These are phyloP conservation scores for Sungouiella thailandica DNA, from an alignment of 805 yeast species.

Conservation along the genomic window DNA sequence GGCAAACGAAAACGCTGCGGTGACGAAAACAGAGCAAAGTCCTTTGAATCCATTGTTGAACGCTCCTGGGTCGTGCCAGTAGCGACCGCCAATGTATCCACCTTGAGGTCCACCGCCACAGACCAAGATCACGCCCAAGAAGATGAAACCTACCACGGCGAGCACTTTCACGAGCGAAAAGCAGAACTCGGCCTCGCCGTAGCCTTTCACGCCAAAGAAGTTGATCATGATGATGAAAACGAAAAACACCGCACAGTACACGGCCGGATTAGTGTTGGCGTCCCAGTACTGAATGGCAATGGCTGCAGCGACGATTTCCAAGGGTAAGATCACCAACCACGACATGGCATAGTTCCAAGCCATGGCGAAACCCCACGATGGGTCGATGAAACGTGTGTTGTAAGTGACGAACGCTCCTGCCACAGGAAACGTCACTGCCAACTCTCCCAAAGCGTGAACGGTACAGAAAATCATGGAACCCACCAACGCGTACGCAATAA, in stretches of 20 bases:
- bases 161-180: slow-evolving; percentile 63
- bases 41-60: slow-evolving; percentile 21
- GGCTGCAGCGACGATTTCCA: slow-evolving; percentile 62
- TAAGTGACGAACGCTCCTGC: slow-evolving; percentile 48
- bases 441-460: slow-evolving; percentile 43
- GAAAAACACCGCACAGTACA: slow-evolving; percentile 55
- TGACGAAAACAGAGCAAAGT: slow-evolving; percentile 17
- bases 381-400: slow-evolving; percentile 62
- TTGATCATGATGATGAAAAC: slow-evolving; percentile 35
- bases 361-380: slow-evolving; percentile 65
- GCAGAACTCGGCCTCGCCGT: slow-evolving; percentile 58
- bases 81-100: slow-evolving; percentile 17
- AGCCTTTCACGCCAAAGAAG: slow-evolving; percentile 15
- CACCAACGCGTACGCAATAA: slow-evolving; percentile 35
- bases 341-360: slow-evolving; percentile 66
- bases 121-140: slow-evolving; percentile 48
- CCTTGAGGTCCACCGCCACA: slow-evolving; percentile 41
- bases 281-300: slow-evolving; percentile 54
- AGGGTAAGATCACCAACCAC: slow-evolving; percentile 53
- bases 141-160: slow-evolving; percentile 55
- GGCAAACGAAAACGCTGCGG: slow-evolving; percentile 5
- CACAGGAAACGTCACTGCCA: slow-evolving; percentile 50
- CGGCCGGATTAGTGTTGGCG: slow-evolving; percentile 45
- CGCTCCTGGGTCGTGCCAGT: slow-evolving; percentile 20
- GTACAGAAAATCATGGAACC: slow-evolving; percentile 30